phyloP scores from a whole-genome alignment of 2,329 filamentous ascomycete species.

The Ustilaginoidea virens region DNA sequence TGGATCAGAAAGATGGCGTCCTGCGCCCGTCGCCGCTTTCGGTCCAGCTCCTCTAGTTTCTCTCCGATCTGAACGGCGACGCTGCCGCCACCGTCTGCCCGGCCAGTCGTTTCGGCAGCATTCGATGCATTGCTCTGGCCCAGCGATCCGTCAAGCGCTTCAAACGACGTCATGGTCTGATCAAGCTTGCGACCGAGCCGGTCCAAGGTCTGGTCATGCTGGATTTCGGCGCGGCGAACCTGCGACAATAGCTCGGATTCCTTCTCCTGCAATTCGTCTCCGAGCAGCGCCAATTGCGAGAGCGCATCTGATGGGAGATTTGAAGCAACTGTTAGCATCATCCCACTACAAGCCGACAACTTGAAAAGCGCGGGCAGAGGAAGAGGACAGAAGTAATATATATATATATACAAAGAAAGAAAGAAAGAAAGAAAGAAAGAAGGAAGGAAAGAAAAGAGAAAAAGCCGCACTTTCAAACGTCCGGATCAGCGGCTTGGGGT shows the following conservation, averaged over 20 bases:
- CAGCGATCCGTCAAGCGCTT: slow-evolving; percentile 71
- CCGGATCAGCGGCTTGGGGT: slow-evolving; percentile 90
- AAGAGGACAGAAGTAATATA: too few species aligned
- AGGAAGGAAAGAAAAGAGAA: too few species aligned
- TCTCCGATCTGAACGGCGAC: slow-evolving; percentile 91
- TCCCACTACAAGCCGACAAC: too few species aligned
- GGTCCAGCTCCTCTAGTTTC: slow-evolving; percentile 82
- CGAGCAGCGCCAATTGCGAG: slow-evolving; percentile 52
- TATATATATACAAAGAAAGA: too few species aligned
- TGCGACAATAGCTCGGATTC: slow-evolving; percentile 86
- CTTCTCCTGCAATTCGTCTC: slow-evolving; percentile 72
- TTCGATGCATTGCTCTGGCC: slow-evolving; percentile 38
- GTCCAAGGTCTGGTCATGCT: slow-evolving; percentile 83
- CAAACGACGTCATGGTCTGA: slow-evolving; percentile 82
- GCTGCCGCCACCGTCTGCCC: slow-evolving; percentile 54
- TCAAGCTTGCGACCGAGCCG: slow-evolving; percentile 80
- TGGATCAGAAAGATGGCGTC: slow-evolving; percentile 92
- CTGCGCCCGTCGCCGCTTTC: slow-evolving; percentile 74
- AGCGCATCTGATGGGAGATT: slow-evolving; percentile 34
- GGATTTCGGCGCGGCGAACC: slow-evolving; percentile 77
- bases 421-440: too few species aligned
- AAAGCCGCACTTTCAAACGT: slow-evolving; percentile 90
- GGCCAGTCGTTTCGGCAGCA: slow-evolving; percentile 16
- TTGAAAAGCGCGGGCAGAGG: too few species aligned
- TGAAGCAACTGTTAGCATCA: too few species aligned